Percentiles rank a stretch among this genome's conserved stretches.
Conservation (phyloP, 2,329 filamentous ascomycete genomes). For the Fonsecaea monophora region DNA sequence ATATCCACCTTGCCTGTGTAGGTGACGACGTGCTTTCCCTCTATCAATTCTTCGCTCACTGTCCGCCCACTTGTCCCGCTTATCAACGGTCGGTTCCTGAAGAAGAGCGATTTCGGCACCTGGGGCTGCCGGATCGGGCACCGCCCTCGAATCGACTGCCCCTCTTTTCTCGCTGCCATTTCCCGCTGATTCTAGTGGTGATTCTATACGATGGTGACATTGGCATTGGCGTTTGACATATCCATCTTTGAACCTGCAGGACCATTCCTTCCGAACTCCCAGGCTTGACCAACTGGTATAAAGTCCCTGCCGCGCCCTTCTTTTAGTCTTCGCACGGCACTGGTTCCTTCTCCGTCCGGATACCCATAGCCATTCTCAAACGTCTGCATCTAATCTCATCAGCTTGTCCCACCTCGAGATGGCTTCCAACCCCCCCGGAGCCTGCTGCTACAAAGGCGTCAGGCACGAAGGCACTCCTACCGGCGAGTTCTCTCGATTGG, state of each 20-base stretch:
- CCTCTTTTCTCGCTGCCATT: neutral
- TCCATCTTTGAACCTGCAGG: neutral
- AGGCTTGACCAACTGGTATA: neutral
- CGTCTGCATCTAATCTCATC: neutral
- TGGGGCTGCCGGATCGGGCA: neutral
- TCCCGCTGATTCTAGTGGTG: neutral
- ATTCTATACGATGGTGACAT: neutral
- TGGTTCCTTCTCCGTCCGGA: neutral
- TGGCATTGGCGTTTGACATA: neutral
- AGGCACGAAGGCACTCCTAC: constrained; percentile 59
- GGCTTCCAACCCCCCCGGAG: constrained; percentile 59
- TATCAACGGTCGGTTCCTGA: neutral
- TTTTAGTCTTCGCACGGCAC: neutral
- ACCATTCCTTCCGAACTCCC: neutral
- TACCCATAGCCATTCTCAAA: neutral
- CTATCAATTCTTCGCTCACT: neutral
- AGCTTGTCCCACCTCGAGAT: constrained; percentile 44
- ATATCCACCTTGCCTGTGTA: neutral
- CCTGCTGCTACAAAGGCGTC: constrained; percentile 46
- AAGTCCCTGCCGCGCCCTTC: neutral
- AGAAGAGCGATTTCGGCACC: neutral
- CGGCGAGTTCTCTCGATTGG: constrained; percentile 57
- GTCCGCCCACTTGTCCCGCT: neutral
- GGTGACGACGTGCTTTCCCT: neutral
- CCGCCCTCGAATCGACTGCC: constrained; percentile 1